Evolutionary conservation across 2,329 filamentous ascomycete genomes (phyloP), one percentile per base, ranked within the genome.

Genomic region (Fusarium sp.): DNA sequence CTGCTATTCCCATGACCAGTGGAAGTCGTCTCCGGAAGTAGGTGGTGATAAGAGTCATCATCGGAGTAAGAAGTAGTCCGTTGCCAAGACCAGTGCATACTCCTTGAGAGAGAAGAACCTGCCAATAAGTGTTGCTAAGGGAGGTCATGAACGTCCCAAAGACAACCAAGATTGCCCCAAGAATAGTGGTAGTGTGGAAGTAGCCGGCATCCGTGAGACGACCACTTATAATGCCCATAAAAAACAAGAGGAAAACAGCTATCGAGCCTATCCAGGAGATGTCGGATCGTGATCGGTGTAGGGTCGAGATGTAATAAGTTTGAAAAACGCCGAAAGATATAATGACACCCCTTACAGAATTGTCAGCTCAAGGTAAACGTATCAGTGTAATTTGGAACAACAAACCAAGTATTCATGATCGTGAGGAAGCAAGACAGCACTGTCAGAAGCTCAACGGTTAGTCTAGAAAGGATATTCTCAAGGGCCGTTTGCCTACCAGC

Each of bases 201-300:
- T 61, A 51, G 0, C 54, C 45, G 1, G 30, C 37, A 2, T 51
- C 45, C 2, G 37, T 51, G 0, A 61, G 37, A 1, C 58, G 58
- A 2, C 58, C 58, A 2, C 53, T 59, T 4, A 61, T 25, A 3
- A 18, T 27, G 0, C 44, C 53, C 4, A 61, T 10, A 3, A 37
- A 58, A 24, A 61, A 61, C 4, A 42, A 42, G 7, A 61, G 14
- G 2, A 61, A 49, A 0, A 49, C 48, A 2, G 44, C 22, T 4
- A 58, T 59, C 0, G 53, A 59, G 0, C 58, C 58, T 7, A 61
- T 49, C 58, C 37, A 61, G 3, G 53, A 61, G 2, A 49, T 37
- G 2, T 10, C 29, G 2, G 44, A 59, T 0, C 34, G 24, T 0
- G 53, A n/a, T 10, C 58, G 14, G 7, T 37, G 16, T 4, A 58